phyloP scores from a whole-genome alignment of 768 basidiomycete genomes.

The Lentinula sp. region DNA sequence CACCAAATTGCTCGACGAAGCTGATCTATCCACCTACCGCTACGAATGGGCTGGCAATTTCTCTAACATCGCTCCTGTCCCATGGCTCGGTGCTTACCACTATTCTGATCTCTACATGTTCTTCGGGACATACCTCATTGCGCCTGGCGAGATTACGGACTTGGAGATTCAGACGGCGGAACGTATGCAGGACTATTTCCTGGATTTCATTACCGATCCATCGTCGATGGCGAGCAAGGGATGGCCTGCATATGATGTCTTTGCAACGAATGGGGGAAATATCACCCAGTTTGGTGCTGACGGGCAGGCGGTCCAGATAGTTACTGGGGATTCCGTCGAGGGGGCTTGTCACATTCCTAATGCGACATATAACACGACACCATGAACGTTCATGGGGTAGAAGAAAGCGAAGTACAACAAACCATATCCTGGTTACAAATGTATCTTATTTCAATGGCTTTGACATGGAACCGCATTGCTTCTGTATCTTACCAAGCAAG shows the following conservation, averaged over 20 bases:
- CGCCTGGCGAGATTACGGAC: conserved; percentile 4
- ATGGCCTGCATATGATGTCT: conserved; percentile 9
- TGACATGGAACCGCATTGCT: no score
- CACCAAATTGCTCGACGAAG: conserved; percentile 3
- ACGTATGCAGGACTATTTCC: conserved; percentile 13
- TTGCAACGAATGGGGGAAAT: conserved; percentile 6
- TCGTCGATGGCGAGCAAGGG: conserved; percentile 1
- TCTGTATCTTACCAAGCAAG: no score
- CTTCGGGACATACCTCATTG: conserved; percentile 14
- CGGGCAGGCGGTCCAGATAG: conserved; percentile 5
- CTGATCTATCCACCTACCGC: conserved; percentile 6
- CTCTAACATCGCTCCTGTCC: conserved; percentile 3
- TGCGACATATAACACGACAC: neutral
- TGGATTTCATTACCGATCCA: conserved; percentile 15
- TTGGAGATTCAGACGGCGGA: conserved; percentile 10
- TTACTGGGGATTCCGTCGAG: conserved; percentile 8
- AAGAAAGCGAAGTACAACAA: no score
- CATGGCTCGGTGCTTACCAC: conserved; percentile 13
- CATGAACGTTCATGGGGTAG: neutral
- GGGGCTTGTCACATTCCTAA: conserved; percentile 6
- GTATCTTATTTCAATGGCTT: neutral
- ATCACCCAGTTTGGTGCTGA: conserved; percentile 9
- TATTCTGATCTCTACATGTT: conserved; percentile 11
- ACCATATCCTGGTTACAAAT: neutral
- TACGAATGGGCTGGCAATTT: conserved; percentile 10